These are phyloP conservation scores for Closterium sp. DNA, from an alignment of 139 green algal species.

Conservation along the genomic window DNA sequence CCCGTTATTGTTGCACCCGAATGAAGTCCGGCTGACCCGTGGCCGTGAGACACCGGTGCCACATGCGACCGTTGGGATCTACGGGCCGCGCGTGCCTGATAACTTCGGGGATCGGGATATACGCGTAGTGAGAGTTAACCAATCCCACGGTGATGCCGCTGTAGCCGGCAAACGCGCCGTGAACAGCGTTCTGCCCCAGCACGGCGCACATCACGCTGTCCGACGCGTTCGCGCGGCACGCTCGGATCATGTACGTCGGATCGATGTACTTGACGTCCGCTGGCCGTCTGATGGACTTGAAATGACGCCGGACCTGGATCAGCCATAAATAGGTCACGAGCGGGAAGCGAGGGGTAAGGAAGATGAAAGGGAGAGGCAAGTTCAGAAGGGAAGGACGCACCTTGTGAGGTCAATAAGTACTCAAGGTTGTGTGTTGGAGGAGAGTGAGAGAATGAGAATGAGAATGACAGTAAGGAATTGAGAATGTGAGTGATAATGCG, in stretches of 20 bases:
- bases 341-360: too few species aligned
- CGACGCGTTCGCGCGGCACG: slow-evolving; percentile 77
- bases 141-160: slow-evolving; percentile 89
- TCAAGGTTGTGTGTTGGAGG: too few species aligned
- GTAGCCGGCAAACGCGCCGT: slow-evolving; percentile 84
- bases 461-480: too few species aligned
- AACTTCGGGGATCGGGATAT: slow-evolving; percentile 85
- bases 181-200: slow-evolving; percentile 87
- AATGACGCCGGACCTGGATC: slow-evolving; percentile 66
- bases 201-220: slow-evolving; percentile 78
- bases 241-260: slow-evolving; percentile 89
- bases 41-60: slow-evolving; percentile 44
- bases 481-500: too few species aligned
- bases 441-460: too few species aligned
- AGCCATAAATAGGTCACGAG: too few species aligned
- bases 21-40: slow-evolving; percentile 44
- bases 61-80: slow-evolving; percentile 46
- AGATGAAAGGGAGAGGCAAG: too few species aligned
- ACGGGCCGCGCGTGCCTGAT: slow-evolving; percentile 66
- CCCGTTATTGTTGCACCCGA: neutral
- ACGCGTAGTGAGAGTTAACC: slow-evolving; percentile 95
- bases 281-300: slow-evolving; percentile 49
- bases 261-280: slow-evolving; percentile 92
- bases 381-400: too few species aligned
- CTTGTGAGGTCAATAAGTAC: too few species aligned